Conservation (phyloP, 75 land plant genomes). For the Larix kaempferi region DNA sequence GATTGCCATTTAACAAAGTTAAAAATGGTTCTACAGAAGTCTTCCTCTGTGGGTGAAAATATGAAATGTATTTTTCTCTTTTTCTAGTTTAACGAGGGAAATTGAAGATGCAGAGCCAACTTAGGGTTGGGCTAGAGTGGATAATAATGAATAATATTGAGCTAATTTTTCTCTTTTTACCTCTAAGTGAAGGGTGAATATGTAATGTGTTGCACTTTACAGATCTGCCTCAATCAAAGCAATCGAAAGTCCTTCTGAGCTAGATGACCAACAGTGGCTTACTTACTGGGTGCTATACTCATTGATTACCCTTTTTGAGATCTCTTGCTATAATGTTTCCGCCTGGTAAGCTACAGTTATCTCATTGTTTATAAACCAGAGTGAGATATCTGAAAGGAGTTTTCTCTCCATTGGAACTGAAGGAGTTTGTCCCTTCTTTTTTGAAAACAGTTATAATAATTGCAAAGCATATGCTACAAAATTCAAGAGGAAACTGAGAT, state of each 20-base stretch:
- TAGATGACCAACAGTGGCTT: constrained; percentile 52
- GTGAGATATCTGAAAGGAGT: background rate
- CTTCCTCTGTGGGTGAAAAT: background rate
- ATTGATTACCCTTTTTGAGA: constrained; percentile 39
- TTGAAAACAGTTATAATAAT: no score
- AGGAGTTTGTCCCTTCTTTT: background rate
- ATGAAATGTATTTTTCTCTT: no score
- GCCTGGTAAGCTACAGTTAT: constrained; percentile 28
- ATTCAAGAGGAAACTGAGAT: no score
- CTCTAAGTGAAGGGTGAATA: background rate
- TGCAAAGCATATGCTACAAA: no score
- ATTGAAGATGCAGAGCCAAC: background rate
- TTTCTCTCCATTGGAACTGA: background rate
- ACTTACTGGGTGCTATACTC: constrained; percentile 60
- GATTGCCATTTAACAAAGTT: no score
- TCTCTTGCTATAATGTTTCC: constrained; percentile 15
- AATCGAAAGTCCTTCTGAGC: constrained; percentile 41
- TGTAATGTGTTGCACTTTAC: background rate
- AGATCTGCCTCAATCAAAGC: constrained; percentile 46
- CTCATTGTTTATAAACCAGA: background rate
- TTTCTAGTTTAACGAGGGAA: background rate
- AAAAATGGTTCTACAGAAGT: no score
- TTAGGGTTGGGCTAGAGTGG: background rate
- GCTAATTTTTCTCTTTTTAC: background rate
- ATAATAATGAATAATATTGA: background rate